Conservation (phyloP, 768 basidiomycete species). For the Myochromella boudieri region DNA sequence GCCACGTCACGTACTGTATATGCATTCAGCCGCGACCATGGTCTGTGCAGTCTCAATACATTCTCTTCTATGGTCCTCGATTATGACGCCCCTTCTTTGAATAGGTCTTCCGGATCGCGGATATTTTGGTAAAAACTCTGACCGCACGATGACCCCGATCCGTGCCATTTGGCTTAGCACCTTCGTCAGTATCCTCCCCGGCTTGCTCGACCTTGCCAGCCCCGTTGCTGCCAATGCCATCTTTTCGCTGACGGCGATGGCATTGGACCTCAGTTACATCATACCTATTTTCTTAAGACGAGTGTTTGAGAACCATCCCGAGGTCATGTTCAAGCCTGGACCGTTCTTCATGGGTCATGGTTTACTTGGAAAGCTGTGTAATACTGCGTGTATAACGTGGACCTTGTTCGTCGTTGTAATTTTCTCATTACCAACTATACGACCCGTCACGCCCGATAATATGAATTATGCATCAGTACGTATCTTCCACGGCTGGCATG, state of each 20-base stretch:
- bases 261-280: constrained; percentile 76
- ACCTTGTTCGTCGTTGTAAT: constrained; percentile 68
- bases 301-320: constrained; percentile 68
- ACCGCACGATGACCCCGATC: constrained; percentile 68
- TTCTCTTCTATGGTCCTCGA: neutral
- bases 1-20: constrained; percentile 81
- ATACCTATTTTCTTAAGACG: constrained; percentile 80
- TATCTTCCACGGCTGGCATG: constrained; percentile 9
- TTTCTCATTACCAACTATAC: constrained; percentile 68
- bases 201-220: constrained; percentile 74
- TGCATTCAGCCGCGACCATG: constrained; percentile 82
- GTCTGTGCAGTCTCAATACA: constrained; percentile 28
- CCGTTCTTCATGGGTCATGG: constrained; percentile 85
- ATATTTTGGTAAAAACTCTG: constrained; percentile 69
- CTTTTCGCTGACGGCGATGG: constrained; percentile 80
- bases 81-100: constrained; percentile 4
- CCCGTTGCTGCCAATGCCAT: constrained; percentile 77
- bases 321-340: constrained; percentile 82
- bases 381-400: constrained; percentile 67
- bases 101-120: constrained; percentile 72
- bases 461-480: constrained; percentile 83
- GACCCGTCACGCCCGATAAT: constrained; percentile 66
- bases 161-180: constrained; percentile 78
- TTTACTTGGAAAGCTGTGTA: constrained; percentile 57
- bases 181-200: constrained; percentile 63